Evolutionary conservation across 352 stramenopile species (phyloP).

Genomic region (Pythium folliculosum): DNA sequence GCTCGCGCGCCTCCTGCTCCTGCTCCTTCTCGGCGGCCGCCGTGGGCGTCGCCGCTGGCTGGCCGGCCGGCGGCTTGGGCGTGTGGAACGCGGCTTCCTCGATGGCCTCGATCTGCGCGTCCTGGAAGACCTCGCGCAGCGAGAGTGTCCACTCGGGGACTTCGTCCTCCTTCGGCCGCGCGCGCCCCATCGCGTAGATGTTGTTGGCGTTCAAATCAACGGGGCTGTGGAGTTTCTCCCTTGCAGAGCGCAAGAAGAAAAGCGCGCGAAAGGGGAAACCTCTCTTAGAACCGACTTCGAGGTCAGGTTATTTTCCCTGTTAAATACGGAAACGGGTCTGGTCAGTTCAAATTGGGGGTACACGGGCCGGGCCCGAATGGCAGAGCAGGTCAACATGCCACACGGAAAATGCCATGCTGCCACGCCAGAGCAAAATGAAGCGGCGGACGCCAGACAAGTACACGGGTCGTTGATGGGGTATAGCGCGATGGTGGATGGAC

Average conservation of each 20-base stretch:
- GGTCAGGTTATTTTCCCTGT: background rate
- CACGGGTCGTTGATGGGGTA: too few relatives aligned
- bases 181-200: conserved; percentile 5
- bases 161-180: conserved; percentile 4
- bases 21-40: conserved; percentile 4
- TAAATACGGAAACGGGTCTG: background rate
- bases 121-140: conserved; percentile 64
- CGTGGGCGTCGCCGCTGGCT: background rate
- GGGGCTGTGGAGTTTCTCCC: too few relatives aligned
- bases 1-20: conserved; percentile 11
- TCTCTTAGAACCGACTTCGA: conserved; percentile 20
- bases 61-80: conserved; percentile 26
- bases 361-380: too few relatives aligned
- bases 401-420: too few relatives aligned
- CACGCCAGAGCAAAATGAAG: too few relatives aligned
- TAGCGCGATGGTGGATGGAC: too few relatives aligned
- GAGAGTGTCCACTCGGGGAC: conserved; percentile 54
- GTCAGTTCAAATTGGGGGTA: too few relatives aligned
- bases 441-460: too few relatives aligned
- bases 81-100: conserved; percentile 44
- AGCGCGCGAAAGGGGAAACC: conserved; percentile 15
- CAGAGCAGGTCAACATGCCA: too few relatives aligned
- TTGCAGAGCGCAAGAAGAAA: too few relatives aligned
- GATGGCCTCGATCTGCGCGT: conserved; percentile 64
- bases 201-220: too few relatives aligned